Base-by-base conservation (phyloP, 805 yeast genomes). In the Osmozyma mogii region DNA sequence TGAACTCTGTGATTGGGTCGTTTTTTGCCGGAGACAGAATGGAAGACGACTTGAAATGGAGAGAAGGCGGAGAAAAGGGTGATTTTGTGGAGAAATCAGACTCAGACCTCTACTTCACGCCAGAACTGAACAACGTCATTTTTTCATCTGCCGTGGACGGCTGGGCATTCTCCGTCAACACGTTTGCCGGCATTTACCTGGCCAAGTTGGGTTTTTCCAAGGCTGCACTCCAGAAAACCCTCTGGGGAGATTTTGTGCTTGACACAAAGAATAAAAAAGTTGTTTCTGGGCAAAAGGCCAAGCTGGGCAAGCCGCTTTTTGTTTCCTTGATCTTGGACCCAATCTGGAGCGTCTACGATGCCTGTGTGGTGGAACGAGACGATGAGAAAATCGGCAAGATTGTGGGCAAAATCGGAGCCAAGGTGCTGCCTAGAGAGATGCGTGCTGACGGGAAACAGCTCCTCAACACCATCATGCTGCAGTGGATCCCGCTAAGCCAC, bases 141-240 rank as follows among this genome's bases (percentile, higher is more conserved):
- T 89, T 89, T 61, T 89, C 95, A 1, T 68, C 75, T 17, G 98
- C 98, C 1, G 66, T 82, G 12, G 98, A 92, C 57, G 97, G 97
- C 9, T 92, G 98, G 97, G 99, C 97, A 1, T 92, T 92, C 54
- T 82, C 84, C 24, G 66, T 92, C 28, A 75, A 84, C 29, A 95
- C 92, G 41, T 83, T 92, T 55, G 83, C 96, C 6, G 78, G 81
- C 34, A 75, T 92, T 19, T 84, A 85, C 51, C 92, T 81, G 57
- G 73, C 74, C 28, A 85, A 85, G 45, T 61, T 89, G 12, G 96
- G 95, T 0, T 80, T 89, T 41, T 82, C 84, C 40, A 76, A 87
- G 38, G 74, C 75, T 12, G 84, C 75, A 31, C 65, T 92, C 25
- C 78, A 79, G 35, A 82, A 83, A 47, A 85, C 87, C n/a, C 62